Base-by-base conservation (phyloP, 2,329 filamentous ascomycete genomes). In the Trichoderma atrobrunneum region DNA sequence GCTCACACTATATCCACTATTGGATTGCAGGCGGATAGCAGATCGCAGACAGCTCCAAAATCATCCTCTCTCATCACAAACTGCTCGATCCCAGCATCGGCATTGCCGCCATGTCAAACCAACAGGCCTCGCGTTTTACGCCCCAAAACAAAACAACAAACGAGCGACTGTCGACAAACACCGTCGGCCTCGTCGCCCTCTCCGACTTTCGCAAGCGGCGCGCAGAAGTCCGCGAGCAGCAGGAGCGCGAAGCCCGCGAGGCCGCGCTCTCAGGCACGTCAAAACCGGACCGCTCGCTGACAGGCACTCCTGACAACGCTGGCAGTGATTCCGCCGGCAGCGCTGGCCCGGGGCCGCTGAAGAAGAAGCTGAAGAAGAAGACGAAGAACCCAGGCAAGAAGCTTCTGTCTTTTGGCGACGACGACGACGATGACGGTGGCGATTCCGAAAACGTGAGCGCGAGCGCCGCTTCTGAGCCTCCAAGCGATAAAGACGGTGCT, bases 141-240 rank as follows among this genome's bases (percentile, higher is more conserved):
- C 86, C 91, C 56, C 92, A 95, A 78, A 91, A 90, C 74, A 87
- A 91, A 76, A 92, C 92, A 1, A 92, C 93, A 1, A 90, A 95
- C 80, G 91, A 97, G 78, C 87, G 94, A 16, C 87, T 97, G 62
- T 95, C 95, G 73, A 93, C 90, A 69, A 91, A 94, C 78, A 97
- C 94, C 0, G 94, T 98, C 75, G 96, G 96, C 54, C 90, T 99
- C 3, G 95, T 98, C 68, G 90, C 93, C 72, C 90, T 98, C 57
- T 94, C 93, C 75, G 96, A 98, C 80, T 98, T 97, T 81, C 94
- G 95, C 82, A 98, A 99, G 84, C 91, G 96, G 73, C 93, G 95
- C 81, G 95, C 94, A 76, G 94, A 98, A 82, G 93, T 95, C n/a
- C 85, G 97, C 62, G 95, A 98, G 81, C 91, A 93, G 79, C 95